Evolutionary conservation across 164 flowering plant genomes (phyloP), one percentile per base, ranked within the genome.

Genomic region (Pachysandra terminalis): DNA sequence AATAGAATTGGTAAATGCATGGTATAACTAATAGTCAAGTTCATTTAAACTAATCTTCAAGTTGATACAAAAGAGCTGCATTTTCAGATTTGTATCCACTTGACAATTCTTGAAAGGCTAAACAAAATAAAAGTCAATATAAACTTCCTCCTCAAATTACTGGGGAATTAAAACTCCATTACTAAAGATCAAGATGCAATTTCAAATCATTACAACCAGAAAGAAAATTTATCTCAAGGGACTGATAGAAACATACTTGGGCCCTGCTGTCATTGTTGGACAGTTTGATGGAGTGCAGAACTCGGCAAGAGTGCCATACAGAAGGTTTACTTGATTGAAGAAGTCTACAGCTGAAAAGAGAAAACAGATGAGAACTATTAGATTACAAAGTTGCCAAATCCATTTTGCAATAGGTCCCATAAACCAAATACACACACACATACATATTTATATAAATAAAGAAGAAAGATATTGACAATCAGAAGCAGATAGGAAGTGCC

Each of bases 211-310:
- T 37, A 41, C 4, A 56, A 63, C 28, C 56, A 17, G 45, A 67
- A 67, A 68, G 28, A 37, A 14, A 70, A 55, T 2, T 22, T 48
- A 56, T 17, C n/a, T 16, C 56, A 2, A 67, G 61, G 9, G 56
- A 26, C 21, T 35, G 37, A 56, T 10, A 69, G 75, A 70, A 68
- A 56, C 13, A 35, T 86, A 88, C 93, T 85, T 85, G 73, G 90
- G 79, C 70, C 93, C 93, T 67, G 93, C 93, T n/a, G 83, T 53
- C 93, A 88, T 88, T 49, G 77, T 84, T n/a, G 90, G 90, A 51
- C 94, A 88, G 67, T 63, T 82, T 55, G 73, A 27, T 41, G 89
- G 57, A 0, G 94, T 88, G 84, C 94, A 87, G 78, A 88, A 88
- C 58, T 86, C 94, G 4, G 94, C 81, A 10, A 88, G 89, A 35